A percentile compares a stretch with the other conserved stretches of the same genome.
Evolutionary conservation across 345 rosid genomes (phyloP).

Genomic region (Heritiera littoralis): DNA sequence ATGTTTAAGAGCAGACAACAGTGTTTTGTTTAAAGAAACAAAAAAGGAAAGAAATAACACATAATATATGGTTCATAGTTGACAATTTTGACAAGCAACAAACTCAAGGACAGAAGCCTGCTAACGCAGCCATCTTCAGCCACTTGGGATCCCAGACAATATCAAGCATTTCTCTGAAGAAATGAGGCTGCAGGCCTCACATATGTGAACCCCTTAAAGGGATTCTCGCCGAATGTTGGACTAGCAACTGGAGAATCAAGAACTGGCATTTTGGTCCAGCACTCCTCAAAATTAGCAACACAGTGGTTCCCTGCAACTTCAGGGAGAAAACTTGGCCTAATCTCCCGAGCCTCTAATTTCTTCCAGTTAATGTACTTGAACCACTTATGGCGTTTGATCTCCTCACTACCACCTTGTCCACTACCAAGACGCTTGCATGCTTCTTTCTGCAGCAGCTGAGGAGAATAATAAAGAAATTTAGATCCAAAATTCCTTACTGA

Average conservation of each 20-base stretch:
- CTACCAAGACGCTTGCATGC: slow-evolving; percentile 49
- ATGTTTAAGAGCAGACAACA: not conserved
- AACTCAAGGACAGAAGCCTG: not conserved
- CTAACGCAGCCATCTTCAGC: not conserved
- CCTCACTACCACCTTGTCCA: slow-evolving; percentile 44
- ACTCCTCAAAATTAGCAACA: slow-evolving; percentile 51
- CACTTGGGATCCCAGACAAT: not conserved
- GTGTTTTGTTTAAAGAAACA: not conserved
- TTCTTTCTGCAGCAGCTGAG: slow-evolving; percentile 51
- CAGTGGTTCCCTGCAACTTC: slow-evolving; percentile 51
- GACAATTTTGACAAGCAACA: slow-evolving; percentile 13
- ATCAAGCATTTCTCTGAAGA: slow-evolving; percentile 33
- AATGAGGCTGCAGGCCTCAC: slow-evolving; percentile 42
- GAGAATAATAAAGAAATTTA: not conserved
- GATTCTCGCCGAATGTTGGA: slow-evolving; percentile 45
- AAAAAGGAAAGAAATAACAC: not conserved
- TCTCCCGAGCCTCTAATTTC: slow-evolving; percentile 50
- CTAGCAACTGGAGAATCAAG: slow-evolving; percentile 55
- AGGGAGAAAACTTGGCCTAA: slow-evolving; percentile 54
- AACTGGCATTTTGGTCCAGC: slow-evolving; percentile 54
- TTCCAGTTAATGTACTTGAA: slow-evolving; percentile 49
- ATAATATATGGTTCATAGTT: not conserved
- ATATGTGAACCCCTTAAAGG: slow-evolving; percentile 46
- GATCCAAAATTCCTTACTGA: not conserved
- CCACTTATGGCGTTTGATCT: slow-evolving; percentile 54